These are phyloP conservation scores for Huntiella decipiens DNA, from an alignment of 2,329 filamentous ascomycete genomes.

Conservation along the genomic window DNA sequence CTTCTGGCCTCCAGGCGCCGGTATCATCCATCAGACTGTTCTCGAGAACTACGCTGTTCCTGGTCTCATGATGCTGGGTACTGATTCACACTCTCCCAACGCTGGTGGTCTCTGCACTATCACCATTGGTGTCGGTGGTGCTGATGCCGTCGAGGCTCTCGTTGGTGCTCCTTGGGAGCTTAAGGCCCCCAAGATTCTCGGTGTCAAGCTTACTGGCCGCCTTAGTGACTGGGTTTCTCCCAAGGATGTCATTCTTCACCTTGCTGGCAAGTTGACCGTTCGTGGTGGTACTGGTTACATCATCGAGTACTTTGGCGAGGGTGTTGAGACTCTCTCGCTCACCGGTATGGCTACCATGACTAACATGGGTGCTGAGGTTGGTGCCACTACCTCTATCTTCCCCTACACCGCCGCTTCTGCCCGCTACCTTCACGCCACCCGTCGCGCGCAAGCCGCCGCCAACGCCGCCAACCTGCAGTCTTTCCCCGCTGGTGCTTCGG, in stretches of 20 bases:
- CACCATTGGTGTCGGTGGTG: slow-evolving; percentile 91
- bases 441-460: slow-evolving; percentile 42
- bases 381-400: slow-evolving; percentile 90
- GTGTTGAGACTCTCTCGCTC: slow-evolving; percentile 71
- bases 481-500: slow-evolving; percentile 27
- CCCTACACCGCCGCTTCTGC: slow-evolving; percentile 72
- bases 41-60: slow-evolving; percentile 96
- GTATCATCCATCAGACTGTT: slow-evolving; percentile 95
- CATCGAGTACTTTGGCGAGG: slow-evolving; percentile 83
- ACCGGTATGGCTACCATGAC: slow-evolving; percentile 86
- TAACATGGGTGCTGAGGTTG: slow-evolving; percentile 80
- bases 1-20: slow-evolving; percentile 85
- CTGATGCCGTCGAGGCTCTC: slow-evolving; percentile 89
- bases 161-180: slow-evolving; percentile 96
- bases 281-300: slow-evolving; percentile 86
- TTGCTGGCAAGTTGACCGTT: slow-evolving; percentile 81
- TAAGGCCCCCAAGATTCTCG: slow-evolving; percentile 79
- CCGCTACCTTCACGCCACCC: slow-evolving; percentile 72
- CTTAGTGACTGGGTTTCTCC: slow-evolving; percentile 82
- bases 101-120: slow-evolving; percentile 87
- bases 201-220: slow-evolving; percentile 66
- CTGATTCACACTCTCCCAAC: slow-evolving; percentile 93
- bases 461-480: slow-evolving; percentile 42
- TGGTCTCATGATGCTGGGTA: slow-evolving; percentile 95
- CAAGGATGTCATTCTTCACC: slow-evolving; percentile 83